Conservation (phyloP, 2,329 filamentous ascomycete genomes). For the Chrysoporthe puriensis region DNA sequence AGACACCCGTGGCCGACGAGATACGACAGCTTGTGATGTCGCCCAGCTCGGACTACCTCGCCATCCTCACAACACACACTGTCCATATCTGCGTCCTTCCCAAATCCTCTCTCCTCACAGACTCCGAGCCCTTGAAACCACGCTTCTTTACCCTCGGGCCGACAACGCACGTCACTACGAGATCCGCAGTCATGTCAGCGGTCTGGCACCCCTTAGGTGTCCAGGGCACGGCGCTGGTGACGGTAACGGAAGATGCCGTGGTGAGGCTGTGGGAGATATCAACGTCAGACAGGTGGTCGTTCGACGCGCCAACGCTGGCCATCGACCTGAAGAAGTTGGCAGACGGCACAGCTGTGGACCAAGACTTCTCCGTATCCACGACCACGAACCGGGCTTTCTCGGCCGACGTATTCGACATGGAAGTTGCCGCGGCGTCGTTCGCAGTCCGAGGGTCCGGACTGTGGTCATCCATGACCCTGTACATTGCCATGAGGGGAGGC, state of each 20-base stretch:
- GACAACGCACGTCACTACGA: conserved; percentile 86
- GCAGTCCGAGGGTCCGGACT: conserved; percentile 68
- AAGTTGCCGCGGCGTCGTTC: conserved; percentile 89
- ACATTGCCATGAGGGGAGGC: conserved; percentile 92
- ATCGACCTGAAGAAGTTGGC: conserved; percentile 88
- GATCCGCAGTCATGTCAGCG: conserved; percentile 77
- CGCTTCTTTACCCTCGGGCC: conserved; percentile 92
- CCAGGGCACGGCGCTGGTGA: conserved; percentile 80
- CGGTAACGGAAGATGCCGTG: conserved; percentile 84
- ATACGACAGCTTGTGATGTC: conserved; percentile 87
- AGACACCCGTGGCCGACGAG: conserved; percentile 75
- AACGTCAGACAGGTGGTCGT: conserved; percentile 81
- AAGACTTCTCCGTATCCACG: conserved; percentile 79
- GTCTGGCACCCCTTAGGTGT: conserved; percentile 93
- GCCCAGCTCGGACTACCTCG: conserved; percentile 79
- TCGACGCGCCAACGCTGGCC: conserved; percentile 79
- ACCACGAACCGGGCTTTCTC: conserved; percentile 82
- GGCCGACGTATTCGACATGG: conserved; percentile 89
- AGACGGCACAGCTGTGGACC: conserved; percentile 79
- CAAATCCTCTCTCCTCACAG: conserved; percentile 75
- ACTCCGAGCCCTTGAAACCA: conserved; percentile 71
- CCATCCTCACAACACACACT: conserved; percentile 84
- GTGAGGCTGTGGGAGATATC: conserved; percentile 92
- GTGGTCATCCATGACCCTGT: conserved; percentile 96
- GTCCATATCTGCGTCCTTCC: conserved; percentile 87